Evolutionary conservation across 2,329 filamentous ascomycete genomes (phyloP), one percentile per base, ranked within the genome.

Genomic region (Apiospora pterosperma): DNA sequence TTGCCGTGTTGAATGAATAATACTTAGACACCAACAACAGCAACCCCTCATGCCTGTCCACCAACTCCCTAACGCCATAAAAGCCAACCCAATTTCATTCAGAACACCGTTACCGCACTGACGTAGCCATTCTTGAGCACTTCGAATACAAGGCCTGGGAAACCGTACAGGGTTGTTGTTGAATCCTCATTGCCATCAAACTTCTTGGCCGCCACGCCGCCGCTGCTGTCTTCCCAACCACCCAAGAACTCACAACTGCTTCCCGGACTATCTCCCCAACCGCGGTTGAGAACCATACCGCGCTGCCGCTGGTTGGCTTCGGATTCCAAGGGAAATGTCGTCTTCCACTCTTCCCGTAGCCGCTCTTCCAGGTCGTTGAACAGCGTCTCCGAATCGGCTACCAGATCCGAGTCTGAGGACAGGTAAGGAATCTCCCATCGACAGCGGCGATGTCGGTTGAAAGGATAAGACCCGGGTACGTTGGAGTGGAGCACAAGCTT

Each of bases 401-500:
- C 69, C 7, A 81, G 76, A 12, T 77, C 77, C 12, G 80, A 74
- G 11, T 78, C 75, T 5, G 81, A 75, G 11, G 86, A 78, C 5
- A 89, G 78, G 69, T 90, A 90, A 55, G 80, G 76, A 62, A 97
- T 89, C 62, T 89, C 88, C 96, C 96, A 99, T 44, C 94, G 88
- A 71, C 92, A 93, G 67, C 96, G 88, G 21, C 95, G 89, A 76
- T 98, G 93, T 5, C 96, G 88, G 77, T 99, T 98, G 80, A 99
- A 99, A 12, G 95, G 92, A 75, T 97, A 98, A 1, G 93, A 97
- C 0, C 96, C 96, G 1, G 96, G 96, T 2, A 98, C 89, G 72
- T 99, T 99, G 52, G 92, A 93, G 76, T 99, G 96, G 2, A 99
- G 84, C 21, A 98, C 88, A n/a, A 99, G 76, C 75, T 98, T 98